A percentile compares a stretch with the other conserved stretches of the same genome.
Conservation (phyloP, 805 yeast species). For the Tanozyma kutaoensis region DNA sequence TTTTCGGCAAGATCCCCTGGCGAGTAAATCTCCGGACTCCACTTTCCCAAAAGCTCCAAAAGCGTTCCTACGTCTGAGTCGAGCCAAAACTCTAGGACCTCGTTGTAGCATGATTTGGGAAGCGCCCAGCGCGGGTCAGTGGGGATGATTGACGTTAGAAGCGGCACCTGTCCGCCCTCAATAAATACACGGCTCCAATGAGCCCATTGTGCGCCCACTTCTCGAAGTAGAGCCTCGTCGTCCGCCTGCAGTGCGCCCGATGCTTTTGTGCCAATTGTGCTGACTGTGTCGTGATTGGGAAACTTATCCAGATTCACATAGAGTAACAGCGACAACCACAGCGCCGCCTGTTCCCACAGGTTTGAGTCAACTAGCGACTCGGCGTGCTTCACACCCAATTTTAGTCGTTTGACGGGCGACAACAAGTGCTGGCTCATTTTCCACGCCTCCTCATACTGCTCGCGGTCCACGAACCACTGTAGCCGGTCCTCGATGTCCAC, state of each 20-base stretch:
- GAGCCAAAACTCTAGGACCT: slow-evolving; percentile 40
- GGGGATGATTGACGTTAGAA: slow-evolving; percentile 48
- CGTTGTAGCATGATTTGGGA: slow-evolving; percentile 11
- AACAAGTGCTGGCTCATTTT: slow-evolving; percentile 50
- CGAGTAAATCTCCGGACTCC: slow-evolving; percentile 50
- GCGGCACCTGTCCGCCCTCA: slow-evolving; percentile 28
- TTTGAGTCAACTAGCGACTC: slow-evolving; percentile 26
- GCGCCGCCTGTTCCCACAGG: slow-evolving; percentile 45
- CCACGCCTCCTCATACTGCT: slow-evolving; percentile 63
- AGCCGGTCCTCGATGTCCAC: slow-evolving; percentile 57
- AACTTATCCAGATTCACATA: slow-evolving; percentile 8
- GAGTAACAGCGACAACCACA: slow-evolving; percentile 23
- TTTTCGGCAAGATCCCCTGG: slow-evolving; percentile 24
- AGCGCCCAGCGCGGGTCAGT: slow-evolving; percentile 20
- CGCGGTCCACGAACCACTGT: slow-evolving; percentile 53
- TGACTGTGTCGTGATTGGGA: slow-evolving; percentile 16
- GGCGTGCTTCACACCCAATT: slow-evolving; percentile 47
- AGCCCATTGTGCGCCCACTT: slow-evolving; percentile 41
- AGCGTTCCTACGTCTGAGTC: slow-evolving; percentile 16
- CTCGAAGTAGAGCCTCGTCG: slow-evolving; percentile 9
- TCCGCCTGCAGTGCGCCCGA: slow-evolving; percentile 5
- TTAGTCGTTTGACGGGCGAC: slow-evolving; percentile 33
- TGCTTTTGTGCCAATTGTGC: slow-evolving; percentile 11
- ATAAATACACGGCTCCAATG: slow-evolving; percentile 44
- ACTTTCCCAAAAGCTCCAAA: slow-evolving; percentile 28